These are phyloP conservation scores for Talaromyces rugulosus DNA, from an alignment of 2,329 filamentous ascomycete genomes.

Conservation along the genomic window DNA sequence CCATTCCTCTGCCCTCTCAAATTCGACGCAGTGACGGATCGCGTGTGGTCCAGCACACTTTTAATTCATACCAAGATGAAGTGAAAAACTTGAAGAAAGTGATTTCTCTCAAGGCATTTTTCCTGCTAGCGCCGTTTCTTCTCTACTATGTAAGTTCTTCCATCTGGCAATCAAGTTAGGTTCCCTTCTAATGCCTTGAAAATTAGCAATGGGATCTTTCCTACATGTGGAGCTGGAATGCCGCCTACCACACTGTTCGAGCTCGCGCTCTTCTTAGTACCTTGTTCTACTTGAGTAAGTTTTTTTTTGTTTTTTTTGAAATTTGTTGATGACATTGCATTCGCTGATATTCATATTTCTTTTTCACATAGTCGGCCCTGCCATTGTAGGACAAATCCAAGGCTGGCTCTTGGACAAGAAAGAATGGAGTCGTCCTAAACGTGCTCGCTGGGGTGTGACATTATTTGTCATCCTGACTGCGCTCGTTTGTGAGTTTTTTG, in stretches of 20 bases:
- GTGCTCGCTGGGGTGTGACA: neutral
- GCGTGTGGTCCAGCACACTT: neutral
- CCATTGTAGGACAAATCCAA: slow-evolving; percentile 2
- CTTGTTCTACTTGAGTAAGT: neutral
- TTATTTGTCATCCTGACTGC: neutral
- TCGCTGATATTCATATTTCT: neutral
- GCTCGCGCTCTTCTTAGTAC: slow-evolving; percentile 2
- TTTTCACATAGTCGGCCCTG: neutral
- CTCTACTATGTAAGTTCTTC: neutral
- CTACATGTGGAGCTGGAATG: slow-evolving; percentile 5
- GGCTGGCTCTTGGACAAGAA: slow-evolving; percentile 7
- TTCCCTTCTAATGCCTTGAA: neutral
- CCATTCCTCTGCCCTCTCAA: neutral
- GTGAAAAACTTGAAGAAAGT: neutral
- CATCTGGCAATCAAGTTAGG: neutral
- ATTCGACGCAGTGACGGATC: neutral
- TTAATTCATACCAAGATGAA: neutral
- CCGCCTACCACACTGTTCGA: slow-evolving; percentile 1
- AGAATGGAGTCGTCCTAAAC: neutral
- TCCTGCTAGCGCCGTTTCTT: neutral
- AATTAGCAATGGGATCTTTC: slow-evolving; percentile 6
- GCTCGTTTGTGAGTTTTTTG: neutral
- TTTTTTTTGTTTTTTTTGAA: no score
- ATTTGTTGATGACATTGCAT: neutral
- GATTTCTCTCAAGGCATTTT: neutral